Base-by-base conservation (phyloP, 2,329 filamentous ascomycete species). In the Cordyceps militaris region DNA sequence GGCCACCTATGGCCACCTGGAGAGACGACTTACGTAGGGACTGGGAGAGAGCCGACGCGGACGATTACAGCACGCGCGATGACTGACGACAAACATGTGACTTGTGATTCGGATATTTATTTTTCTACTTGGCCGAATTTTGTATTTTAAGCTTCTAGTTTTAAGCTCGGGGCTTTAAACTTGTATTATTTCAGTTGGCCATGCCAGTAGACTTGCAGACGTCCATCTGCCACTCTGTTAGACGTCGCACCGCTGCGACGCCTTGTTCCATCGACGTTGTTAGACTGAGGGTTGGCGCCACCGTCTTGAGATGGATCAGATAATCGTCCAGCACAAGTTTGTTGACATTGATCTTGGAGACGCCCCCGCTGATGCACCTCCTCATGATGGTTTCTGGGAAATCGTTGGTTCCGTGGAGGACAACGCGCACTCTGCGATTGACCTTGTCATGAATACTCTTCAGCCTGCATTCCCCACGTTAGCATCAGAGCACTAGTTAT, bases 311-410 rank as follows among this genome's bases (percentile, higher is more conserved):
- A 24, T 50, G 47, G 6, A 38, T 6, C n/a, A 26, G 48, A 56
- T 54, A 62, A 9, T 52, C 34, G 36, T 52, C 49, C 19, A 52
- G 23, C 23, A 52, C 49, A 1, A 52, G 49, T 11, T 42, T 52
- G 36, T 83, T 82, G 3, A 82, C 77, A 61, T 83, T 83, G 60
- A 80, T 70, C 67, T 82, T 81, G 28, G 74, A 71, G 23, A 78
- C 73, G 1, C 61, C 59, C 0, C 28, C 48, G 16, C 24, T 36
- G n/a, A 56, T 56, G 43, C 53, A 56, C 4, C 23, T 19, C 7
- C 21, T 16, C 30, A 56, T 36, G 2, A 46, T 26, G n/a, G 28
- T 7, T 7, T 56, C 23, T 14, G 42, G 42, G 32, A 56, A 56
- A 8, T 48, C 53, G 16, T 56, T 56, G 3, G 53, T 46, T 5